Conservation (phyloP, 2,329 filamentous ascomycete genomes). For the Microcera coccophila region DNA sequence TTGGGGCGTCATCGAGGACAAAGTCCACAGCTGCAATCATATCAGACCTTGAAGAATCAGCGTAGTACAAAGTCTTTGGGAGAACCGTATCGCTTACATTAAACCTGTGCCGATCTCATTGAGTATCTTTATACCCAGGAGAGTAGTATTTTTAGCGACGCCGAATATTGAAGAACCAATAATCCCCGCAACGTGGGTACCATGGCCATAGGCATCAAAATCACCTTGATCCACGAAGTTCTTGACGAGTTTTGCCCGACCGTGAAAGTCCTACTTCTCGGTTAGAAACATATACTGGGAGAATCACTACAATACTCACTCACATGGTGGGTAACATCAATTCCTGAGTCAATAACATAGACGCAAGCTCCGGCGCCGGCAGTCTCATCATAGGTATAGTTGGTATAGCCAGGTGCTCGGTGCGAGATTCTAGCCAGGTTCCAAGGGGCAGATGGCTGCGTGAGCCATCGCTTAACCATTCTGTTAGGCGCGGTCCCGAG, state of each 20-base stretch:
- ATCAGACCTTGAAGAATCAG: too few species aligned
- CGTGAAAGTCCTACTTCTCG: conserved; percentile 36
- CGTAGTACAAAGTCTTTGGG: too few species aligned
- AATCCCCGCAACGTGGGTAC: conserved; percentile 46
- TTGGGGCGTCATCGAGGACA: conserved; percentile 54
- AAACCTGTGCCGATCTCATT: conserved; percentile 34
- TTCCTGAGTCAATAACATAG: conserved; percentile 55
- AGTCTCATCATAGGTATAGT: conserved; percentile 41
- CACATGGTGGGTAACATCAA: conserved; percentile 41
- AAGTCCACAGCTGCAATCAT: conserved; percentile 25
- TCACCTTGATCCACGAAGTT: conserved; percentile 33
- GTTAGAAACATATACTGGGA: neutral
- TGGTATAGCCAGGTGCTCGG: conserved; percentile 27
- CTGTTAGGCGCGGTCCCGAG: too few species aligned
- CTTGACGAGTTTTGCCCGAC: conserved; percentile 37
- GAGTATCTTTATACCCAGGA: conserved; percentile 47
- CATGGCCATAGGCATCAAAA: conserved; percentile 41
- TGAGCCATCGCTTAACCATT: too few species aligned
- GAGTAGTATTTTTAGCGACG: conserved; percentile 41
- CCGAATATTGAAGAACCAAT: conserved; percentile 43
- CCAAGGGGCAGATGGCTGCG: conserved; percentile 42
- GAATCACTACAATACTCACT: neutral
- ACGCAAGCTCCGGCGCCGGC: conserved; percentile 42
- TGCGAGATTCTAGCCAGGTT: conserved; percentile 45
- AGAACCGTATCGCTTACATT: conserved; percentile 30